Evolutionary conservation across 108 stramenopile genomes (phyloP).

Genomic region (Conticribra weissflogii): DNA sequence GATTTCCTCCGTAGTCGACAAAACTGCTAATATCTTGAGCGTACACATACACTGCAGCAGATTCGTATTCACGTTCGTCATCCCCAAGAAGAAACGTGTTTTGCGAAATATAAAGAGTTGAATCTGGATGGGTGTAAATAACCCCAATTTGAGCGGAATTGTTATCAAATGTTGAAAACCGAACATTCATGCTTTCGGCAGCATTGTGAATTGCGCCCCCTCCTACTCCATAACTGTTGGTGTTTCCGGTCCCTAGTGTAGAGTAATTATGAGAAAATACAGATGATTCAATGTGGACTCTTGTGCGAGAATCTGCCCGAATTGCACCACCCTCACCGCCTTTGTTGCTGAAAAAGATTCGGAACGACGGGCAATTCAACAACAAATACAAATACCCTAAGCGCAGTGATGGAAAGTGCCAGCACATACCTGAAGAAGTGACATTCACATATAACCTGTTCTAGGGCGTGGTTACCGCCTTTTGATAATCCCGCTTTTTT

Average conservation of each 20-base stretch:
- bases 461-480: background rate
- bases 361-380: too few relatives aligned
- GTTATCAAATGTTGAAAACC: slow-evolving; percentile 11
- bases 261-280: slow-evolving; percentile 3
- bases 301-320: background rate
- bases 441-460: slow-evolving; percentile 16
- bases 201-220: slow-evolving; percentile 15
- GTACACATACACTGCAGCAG: slow-evolving; percentile 3
- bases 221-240: slow-evolving; percentile 5
- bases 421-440: slow-evolving; percentile 11
- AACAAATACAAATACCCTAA: background rate
- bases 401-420: background rate
- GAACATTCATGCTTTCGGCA: slow-evolving; percentile 2
- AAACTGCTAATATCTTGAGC: background rate
- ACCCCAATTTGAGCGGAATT: slow-evolving; percentile 18
- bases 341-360: slow-evolving; percentile 2
- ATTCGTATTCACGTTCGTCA: slow-evolving; percentile 2
- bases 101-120: slow-evolving; percentile 5
- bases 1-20: slow-evolving; percentile 4
- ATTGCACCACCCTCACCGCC: slow-evolving; percentile 2
- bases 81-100: slow-evolving; percentile 13
- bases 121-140: slow-evolving; percentile 6
- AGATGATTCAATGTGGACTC: slow-evolving; percentile 5
- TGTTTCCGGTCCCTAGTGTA: background rate
- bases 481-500: background rate